Evolutionary conservation across 352 stramenopile species (phyloP).

Genomic region (Phytophthora podocarpi): DNA sequence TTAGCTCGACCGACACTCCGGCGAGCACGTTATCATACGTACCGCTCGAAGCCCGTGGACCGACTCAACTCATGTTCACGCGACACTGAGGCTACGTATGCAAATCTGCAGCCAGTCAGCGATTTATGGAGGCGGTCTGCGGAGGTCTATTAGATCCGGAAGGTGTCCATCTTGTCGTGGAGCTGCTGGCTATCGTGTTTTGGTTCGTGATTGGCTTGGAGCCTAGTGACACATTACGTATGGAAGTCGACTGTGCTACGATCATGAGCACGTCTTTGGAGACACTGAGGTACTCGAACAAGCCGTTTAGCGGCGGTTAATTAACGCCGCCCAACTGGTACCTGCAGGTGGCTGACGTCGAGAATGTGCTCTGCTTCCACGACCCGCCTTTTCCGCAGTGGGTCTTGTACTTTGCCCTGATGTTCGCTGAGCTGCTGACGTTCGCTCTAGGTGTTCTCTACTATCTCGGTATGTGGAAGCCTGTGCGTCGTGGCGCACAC

Average conservation of each 20-base stretch:
- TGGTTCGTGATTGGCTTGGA: slow-evolving; percentile 84
- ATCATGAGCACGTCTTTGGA: slow-evolving; percentile 68
- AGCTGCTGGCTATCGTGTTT: slow-evolving; percentile 77
- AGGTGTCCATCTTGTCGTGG: too few species aligned
- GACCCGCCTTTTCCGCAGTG: slow-evolving; percentile 82
- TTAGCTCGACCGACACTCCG: too few species aligned
- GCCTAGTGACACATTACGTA: slow-evolving; percentile 65
- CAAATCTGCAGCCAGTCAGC: too few species aligned
- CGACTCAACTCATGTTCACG: too few species aligned
- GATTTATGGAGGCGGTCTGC: too few species aligned
- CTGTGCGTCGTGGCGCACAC: slow-evolving; percentile 81
- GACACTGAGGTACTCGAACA: slow-evolving; percentile 42
- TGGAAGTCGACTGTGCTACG: slow-evolving; percentile 59
- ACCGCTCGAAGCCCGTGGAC: too few species aligned
- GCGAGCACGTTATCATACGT: too few species aligned
- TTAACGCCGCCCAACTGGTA: slow-evolving; percentile 79
- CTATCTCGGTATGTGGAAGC: slow-evolving; percentile 91
- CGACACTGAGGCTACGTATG: too few species aligned
- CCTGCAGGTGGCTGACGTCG: slow-evolving; percentile 62
- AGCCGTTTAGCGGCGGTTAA: slow-evolving; percentile 72
- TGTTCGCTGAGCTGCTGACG: slow-evolving; percentile 72
- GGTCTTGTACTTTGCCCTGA: slow-evolving; percentile 79
- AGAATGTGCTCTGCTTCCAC: slow-evolving; percentile 78
- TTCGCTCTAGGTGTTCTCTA: slow-evolving; percentile 80
- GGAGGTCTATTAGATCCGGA: too few species aligned